A percentile compares a stretch with the other conserved stretches of the same genome.
Conservation (phyloP, 2,329 filamentous ascomycete genomes). For the Pestalotiopsis sp. region DNA sequence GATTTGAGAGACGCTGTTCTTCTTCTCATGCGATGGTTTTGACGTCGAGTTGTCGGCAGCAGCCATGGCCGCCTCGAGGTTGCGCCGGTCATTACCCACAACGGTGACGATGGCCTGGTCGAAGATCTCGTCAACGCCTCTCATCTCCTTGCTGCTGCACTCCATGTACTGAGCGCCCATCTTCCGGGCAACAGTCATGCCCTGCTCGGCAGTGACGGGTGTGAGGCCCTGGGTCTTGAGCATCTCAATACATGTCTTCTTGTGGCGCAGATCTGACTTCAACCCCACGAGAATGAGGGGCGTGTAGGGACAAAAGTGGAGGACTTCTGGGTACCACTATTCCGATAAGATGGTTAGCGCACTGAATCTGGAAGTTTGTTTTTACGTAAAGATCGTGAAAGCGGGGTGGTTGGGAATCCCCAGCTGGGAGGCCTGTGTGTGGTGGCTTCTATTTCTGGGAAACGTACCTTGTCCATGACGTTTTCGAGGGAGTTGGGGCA, state of each 20-base stretch:
- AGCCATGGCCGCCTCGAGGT: constrained; percentile 51
- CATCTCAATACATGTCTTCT: constrained; percentile 96
- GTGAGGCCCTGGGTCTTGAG: constrained; percentile 97
- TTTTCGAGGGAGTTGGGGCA: constrained; percentile 98
- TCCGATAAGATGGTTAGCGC: neutral
- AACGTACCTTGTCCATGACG: constrained; percentile 91
- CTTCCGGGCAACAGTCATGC: constrained; percentile 81
- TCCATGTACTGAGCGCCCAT: constrained; percentile 98
- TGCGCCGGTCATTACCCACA: constrained; percentile 75
- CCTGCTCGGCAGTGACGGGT: constrained; percentile 89
- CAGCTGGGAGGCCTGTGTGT: neutral
- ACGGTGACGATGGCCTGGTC: constrained; percentile 87
- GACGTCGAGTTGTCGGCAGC: constrained; percentile 33
- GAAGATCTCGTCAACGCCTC: constrained; percentile 95
- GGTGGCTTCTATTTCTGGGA: neutral
- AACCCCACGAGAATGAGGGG: constrained; percentile 93
- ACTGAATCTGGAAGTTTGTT: neutral
- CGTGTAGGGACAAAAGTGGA: constrained; percentile 98
- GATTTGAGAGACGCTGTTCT: constrained; percentile 42
- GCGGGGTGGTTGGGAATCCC: neutral
- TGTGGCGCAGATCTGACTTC: constrained; percentile 94
- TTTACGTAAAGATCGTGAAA: neutral
- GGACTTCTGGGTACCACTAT: constrained; percentile 98
- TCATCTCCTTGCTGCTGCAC: constrained; percentile 97
- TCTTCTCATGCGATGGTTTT: constrained; percentile 30